These are phyloP conservation scores for Pyrenophora teres DNA, from an alignment of 2,329 filamentous ascomycete genomes.

Conservation along the genomic window DNA sequence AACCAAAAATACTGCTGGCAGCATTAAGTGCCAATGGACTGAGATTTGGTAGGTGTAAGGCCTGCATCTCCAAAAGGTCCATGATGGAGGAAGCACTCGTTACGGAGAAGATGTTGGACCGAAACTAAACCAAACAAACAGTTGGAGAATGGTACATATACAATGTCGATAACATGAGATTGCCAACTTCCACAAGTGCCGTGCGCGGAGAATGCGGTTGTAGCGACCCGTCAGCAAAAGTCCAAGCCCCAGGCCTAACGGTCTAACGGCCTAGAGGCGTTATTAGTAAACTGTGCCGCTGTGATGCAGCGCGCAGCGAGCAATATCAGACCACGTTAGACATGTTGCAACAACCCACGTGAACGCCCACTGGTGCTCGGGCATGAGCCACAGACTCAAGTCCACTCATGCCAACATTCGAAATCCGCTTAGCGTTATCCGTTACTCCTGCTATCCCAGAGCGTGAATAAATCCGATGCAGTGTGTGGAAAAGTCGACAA, in stretches of 20 bases:
- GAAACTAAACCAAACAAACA: neutral
- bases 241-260: neutral
- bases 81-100: constrained; percentile 1
- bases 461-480: constrained; percentile 7
- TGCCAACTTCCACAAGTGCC: neutral
- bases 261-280: constrained; percentile 2
- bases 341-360: constrained; percentile 1
- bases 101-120: constrained; percentile 1
- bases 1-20: constrained; percentile 16
- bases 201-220: constrained; percentile 3
- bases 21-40: constrained; percentile 12
- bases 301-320: constrained; percentile 8
- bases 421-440: neutral
- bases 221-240: neutral
- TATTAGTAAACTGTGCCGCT: constrained; percentile 13
- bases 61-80: constrained; percentile 8
- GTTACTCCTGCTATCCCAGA: constrained; percentile 1
- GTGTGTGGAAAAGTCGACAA: neutral
- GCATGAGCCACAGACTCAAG: neutral
- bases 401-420: neutral
- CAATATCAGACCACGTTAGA: constrained; percentile 7
- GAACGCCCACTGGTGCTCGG: neutral
- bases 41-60: constrained; percentile 3
- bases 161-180: neutral
- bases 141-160: constrained; percentile 10